phyloP scores from a whole-genome alignment of 148 eudicot species.

The Pouteria glomerata region DNA sequence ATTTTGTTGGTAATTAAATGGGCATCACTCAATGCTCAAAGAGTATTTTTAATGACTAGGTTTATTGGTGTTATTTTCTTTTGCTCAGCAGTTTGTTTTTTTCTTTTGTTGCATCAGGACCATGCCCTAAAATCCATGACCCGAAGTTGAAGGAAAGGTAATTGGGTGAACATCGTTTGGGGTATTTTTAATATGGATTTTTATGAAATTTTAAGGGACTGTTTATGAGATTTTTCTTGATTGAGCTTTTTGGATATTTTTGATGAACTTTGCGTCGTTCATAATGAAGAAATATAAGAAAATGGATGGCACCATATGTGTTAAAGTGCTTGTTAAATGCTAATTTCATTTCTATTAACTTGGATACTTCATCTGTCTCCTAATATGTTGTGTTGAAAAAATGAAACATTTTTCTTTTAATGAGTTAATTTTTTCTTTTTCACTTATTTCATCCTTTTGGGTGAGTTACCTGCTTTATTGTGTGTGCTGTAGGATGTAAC shows the following conservation, averaged over 20 bases:
- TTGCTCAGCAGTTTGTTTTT: no score
- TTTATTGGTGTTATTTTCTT: conserved; percentile 5
- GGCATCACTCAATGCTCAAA: not conserved
- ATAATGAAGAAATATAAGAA: not conserved
- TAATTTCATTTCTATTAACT: not conserved
- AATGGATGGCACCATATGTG: not conserved
- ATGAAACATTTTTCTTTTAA: not conserved
- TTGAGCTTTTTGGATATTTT: not conserved
- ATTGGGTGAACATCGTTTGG: conserved; percentile 2
- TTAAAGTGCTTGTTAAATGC: not conserved
- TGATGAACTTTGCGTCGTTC: not conserved
- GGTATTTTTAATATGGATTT: not conserved
- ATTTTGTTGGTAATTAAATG: not conserved
- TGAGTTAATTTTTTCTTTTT: not conserved
- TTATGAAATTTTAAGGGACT: not conserved
- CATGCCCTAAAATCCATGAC: conserved; percentile 88
- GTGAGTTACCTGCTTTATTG: conserved; percentile 12
- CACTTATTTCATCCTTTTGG: not conserved
- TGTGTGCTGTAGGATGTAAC: conserved; percentile 25
- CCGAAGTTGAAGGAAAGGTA: conserved; percentile 94
- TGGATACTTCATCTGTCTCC: not conserved
- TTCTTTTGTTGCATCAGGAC: conserved; percentile 49
- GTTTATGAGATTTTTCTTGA: not conserved
- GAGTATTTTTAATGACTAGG: not conserved
- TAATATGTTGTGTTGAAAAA: not conserved